Conservation (phyloP, 306 rosid genomes). For the Sicyos baderoa region DNA sequence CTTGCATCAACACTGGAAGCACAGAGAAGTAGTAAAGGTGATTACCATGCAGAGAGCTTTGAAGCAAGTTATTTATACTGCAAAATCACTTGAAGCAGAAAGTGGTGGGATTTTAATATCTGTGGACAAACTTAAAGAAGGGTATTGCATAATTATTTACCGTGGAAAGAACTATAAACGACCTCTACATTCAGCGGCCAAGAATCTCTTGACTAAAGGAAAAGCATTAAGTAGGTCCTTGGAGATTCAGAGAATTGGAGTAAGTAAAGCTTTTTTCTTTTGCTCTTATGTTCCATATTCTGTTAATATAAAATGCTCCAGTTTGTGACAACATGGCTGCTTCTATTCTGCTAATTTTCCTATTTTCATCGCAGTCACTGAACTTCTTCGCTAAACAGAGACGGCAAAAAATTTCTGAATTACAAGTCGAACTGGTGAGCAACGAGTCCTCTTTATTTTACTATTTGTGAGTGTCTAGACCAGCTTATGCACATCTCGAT, state of each 20-base stretch:
- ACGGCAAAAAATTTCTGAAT: constrained; percentile 40
- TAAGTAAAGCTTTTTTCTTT: constrained; percentile 34
- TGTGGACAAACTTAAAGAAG: constrained; percentile 61
- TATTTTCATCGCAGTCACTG: constrained; percentile 50
- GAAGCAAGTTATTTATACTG: constrained; percentile 49
- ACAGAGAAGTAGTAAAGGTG: constrained; percentile 79
- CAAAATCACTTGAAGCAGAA: constrained; percentile 57
- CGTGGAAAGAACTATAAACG: constrained; percentile 81
- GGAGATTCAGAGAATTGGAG: constrained; percentile 81
- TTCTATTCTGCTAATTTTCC: constrained; percentile 11
- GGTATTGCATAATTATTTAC: constrained; percentile 67
- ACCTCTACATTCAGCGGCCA: constrained; percentile 28
- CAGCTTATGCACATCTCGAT: too few relatives aligned
- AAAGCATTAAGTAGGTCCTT: constrained; percentile 63
- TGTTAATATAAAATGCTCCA: neutral
- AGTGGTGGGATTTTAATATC: constrained; percentile 80
- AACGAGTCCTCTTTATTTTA: constrained; percentile 14
- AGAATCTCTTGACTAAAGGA: constrained; percentile 60
- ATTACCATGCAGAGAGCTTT: constrained; percentile 64
- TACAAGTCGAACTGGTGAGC: constrained; percentile 57
- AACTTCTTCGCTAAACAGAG: constrained; percentile 56
- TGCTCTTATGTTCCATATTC: constrained; percentile 19
- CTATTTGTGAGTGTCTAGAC: too few relatives aligned
- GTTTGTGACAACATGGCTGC: neutral
- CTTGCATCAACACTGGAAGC: constrained; percentile 79